Evolutionary conservation across 768 basidiomycete genomes (phyloP).

Genomic region (Polyporus arcularius): DNA sequence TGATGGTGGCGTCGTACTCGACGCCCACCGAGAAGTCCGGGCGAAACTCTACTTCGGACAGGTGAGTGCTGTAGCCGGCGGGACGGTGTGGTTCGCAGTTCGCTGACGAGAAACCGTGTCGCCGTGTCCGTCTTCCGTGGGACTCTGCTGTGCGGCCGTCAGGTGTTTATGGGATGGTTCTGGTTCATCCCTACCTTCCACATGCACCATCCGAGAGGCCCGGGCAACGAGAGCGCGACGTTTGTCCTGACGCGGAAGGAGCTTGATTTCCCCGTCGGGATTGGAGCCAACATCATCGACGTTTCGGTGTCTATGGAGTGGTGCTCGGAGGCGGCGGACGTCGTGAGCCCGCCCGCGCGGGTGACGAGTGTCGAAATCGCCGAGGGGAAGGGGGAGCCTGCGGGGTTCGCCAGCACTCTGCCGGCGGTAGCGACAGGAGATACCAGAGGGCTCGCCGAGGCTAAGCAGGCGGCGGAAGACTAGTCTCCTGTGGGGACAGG

Average conservation of each 20-base stretch:
- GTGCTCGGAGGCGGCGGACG: conserved; percentile 21
- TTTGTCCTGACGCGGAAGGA: conserved; percentile 59
- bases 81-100: too few relatives aligned
- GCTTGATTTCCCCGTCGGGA: conserved; percentile 76
- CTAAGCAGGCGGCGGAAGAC: conserved; percentile 35
- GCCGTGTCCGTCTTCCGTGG: neutral
- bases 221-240: conserved; percentile 32
- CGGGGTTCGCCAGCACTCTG: conserved; percentile 33
- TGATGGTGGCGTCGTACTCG: conserved; percentile 54
- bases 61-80: conserved; percentile 35
- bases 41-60: conserved; percentile 74
- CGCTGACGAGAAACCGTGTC: too few relatives aligned
- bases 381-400: conserved; percentile 31
- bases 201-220: conserved; percentile 50
- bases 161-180: conserved; percentile 82
- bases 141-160: conserved; percentile 9
- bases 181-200: conserved; percentile 90
- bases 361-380: conserved; percentile 24
- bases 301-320: conserved; percentile 61
- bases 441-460: conserved; percentile 32
- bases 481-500: neutral
- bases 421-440: conserved; percentile 30
- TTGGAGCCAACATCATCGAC: conserved; percentile 67
- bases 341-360: conserved; percentile 30
- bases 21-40: conserved; percentile 67